Conservation (phyloP, 257 asterid species). For the Rauvolfia tetraphylla region DNA sequence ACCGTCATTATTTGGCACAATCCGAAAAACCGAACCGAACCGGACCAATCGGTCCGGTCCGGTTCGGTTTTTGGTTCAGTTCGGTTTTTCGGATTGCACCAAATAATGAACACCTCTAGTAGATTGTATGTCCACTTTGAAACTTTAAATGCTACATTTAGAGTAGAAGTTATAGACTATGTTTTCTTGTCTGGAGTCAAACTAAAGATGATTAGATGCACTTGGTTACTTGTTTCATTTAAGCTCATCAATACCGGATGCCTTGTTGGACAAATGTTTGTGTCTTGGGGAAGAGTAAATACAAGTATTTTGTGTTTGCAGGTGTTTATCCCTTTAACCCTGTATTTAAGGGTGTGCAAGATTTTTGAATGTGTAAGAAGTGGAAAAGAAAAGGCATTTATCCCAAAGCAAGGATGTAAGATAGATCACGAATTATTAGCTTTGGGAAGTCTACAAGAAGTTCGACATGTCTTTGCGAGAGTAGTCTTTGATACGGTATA, state of each 20-base stretch:
- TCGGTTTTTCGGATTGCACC: too few species aligned
- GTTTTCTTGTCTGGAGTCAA: not conserved
- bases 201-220: not conserved
- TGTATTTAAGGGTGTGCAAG: constrained; percentile 51
- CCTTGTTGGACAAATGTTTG: not conserved
- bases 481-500: constrained; percentile 80
- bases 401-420: constrained; percentile 56
- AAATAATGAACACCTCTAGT: too few species aligned
- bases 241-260: not conserved
- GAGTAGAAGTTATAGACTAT: not conserved
- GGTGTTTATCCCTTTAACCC: constrained; percentile 61
- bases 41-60: too few species aligned
- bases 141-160: not conserved
- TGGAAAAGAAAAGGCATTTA: constrained; percentile 50
- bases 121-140: not conserved
- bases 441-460: constrained; percentile 70
- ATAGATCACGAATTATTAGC: constrained; percentile 69
- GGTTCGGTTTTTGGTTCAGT: too few species aligned
- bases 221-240: not conserved
- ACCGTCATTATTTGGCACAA: too few species aligned
- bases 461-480: constrained; percentile 80
- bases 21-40: too few species aligned
- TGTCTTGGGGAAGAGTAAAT: not conserved
- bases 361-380: constrained; percentile 66
- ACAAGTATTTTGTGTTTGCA: constrained; percentile 22